A percentile compares a stretch with the other conserved stretches of the same genome.
Conservation (phyloP, 2,329 filamentous ascomycete genomes). For the Juglanconis sp. region DNA sequence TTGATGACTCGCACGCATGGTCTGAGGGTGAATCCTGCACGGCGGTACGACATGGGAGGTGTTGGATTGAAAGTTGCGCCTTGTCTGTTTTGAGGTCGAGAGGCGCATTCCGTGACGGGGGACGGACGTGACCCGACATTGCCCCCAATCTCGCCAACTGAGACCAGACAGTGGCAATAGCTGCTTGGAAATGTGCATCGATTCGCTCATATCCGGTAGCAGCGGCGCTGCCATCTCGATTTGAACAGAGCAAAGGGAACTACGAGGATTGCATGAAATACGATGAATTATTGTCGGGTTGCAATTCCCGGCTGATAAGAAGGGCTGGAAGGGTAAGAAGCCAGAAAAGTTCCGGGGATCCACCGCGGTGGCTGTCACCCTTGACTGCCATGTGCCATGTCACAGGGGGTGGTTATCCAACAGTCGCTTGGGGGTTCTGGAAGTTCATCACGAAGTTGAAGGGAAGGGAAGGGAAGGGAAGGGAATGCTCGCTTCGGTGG, state of each 20-base stretch:
- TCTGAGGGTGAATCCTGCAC: background rate
- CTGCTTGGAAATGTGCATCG: background rate
- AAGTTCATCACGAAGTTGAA: background rate
- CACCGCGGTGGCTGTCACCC: conserved; percentile 10
- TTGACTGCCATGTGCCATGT: conserved; percentile 16
- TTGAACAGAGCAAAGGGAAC: background rate
- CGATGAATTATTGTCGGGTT: background rate
- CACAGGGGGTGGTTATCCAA: conserved; percentile 1
- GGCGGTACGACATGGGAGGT: background rate
- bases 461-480: background rate
- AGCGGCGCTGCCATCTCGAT: background rate
- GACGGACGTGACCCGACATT: background rate
- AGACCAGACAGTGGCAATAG: background rate
- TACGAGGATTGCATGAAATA: conserved; percentile 9
- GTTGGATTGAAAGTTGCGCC: background rate
- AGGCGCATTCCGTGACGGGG: background rate
- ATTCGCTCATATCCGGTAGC: conserved; percentile 7
- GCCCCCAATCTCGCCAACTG: background rate
- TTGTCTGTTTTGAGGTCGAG: background rate
- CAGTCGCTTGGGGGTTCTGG: background rate
- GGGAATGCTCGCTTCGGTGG: too few relatives aligned
- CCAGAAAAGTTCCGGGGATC: conserved; percentile 1
- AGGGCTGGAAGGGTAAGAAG: background rate
- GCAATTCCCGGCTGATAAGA: background rate
- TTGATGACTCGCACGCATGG: background rate